Evolutionary conservation across 139 green algal genomes (phyloP), one percentile per base, ranked within the genome.

Genomic region (Micractinium sp.): DNA sequence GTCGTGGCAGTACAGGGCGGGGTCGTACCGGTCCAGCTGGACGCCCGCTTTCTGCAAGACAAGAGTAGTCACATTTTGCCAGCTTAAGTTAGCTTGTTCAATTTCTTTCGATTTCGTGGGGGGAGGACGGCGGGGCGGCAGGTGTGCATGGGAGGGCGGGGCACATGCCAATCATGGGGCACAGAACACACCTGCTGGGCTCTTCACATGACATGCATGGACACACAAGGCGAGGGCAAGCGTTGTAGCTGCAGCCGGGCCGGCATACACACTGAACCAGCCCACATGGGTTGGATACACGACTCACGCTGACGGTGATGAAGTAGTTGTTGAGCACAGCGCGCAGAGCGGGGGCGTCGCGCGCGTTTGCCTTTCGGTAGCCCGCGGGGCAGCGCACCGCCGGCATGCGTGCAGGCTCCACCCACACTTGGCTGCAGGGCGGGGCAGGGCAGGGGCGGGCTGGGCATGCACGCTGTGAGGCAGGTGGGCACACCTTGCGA

Each of bases 1-100:
- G 53, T 85, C 80, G 53, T 85, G 23, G 53, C 80, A 85, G 53
- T 85, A 85, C 20, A 85, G 36, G 41, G 35, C 71, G 80, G 18
- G 23, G 80, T 85, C 53, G 53, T 73, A 85, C 22, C 80, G 80
- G 80, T 73, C 80, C 20, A 85, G 31, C 29, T 71, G 47, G 0
- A 39, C 38, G 80, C 20, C 41, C 27, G 61, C 61, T 29, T 73
- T 71, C 47, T 84, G 78, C 78, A 66, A 39, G 22, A 63, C n/a
- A n/a, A n/a, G n/a, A n/a, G n/a, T n/a, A n/a, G n/a, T n/a, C n/a
- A n/a, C n/a, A n/a, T n/a, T n/a, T n/a, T n/a, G n/a, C n/a, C n/a
- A n/a, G n/a, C n/a, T n/a, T n/a, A n/a, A n/a, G n/a, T n/a, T n/a
- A n/a, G n/a, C n/a, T n/a, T n/a, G n/a, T n/a, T n/a, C n/a, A n/a